Base-by-base conservation (phyloP, 2,329 filamentous ascomycete species). In the Colletotrichum somersetense region DNA sequence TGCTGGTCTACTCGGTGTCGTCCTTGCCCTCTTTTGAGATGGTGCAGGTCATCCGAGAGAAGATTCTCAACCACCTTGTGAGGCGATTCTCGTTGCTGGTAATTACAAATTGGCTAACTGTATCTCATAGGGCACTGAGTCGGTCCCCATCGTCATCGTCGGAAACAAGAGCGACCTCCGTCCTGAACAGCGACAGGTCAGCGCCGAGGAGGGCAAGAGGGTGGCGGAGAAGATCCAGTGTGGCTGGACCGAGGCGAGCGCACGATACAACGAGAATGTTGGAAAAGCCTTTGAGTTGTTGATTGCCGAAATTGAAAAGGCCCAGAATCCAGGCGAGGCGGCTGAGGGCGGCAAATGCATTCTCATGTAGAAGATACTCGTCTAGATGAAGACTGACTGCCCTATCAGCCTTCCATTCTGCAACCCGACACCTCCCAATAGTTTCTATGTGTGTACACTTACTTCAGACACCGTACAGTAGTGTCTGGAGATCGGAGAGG, bases 1-100 rank as follows among this genome's bases (percentile, higher is more conserved):
- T 99, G 89, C 92, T 99, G 73, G 96, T 98, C 61, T 99, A 99
- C 84, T 97, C 95, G n/a, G 95, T 99, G 62, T 93, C 93, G 30
- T 97, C 94, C 59, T 91, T 94, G 79, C 93, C 96, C 77, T 97
- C 95, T 12, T 98, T 98, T 79, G 96, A 99, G 81, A 99, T 98
- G 96, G 92, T 97, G 62, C 91, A 93, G 78, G 94, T 98, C 72
- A 97, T 99, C 76, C 89, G 95, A 35, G 96, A 98, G 81, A 99
- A 98, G 88, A 98, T 99, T 74, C 86, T 99, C 71, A 97, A 97
- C 81, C 96, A 98, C 81, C 85, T 98, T 75, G 96, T 97, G 85
- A 80, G 55, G 91, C 64, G 18, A 20, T 11, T 35, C 33, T 44
- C 2, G 10, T 20, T 33, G 20, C 18, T 35, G 33, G 55, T 20